These are phyloP conservation scores for Gymnopilus dilepis DNA, from an alignment of 768 basidiomycete species.

Conservation along the genomic window DNA sequence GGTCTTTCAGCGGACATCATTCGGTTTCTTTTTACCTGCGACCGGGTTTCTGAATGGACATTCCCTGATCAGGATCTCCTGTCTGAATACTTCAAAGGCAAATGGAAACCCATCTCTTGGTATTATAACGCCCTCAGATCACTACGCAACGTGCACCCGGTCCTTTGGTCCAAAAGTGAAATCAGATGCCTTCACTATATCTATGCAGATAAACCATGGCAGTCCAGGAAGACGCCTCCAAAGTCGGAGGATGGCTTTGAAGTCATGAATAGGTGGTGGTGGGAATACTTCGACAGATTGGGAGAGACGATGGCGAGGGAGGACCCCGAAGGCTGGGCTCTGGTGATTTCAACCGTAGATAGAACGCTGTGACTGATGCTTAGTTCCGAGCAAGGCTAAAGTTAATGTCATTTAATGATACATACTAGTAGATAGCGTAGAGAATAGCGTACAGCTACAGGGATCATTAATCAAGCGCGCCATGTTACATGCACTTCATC, in stretches of 20 bases:
- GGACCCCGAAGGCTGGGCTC: constrained; percentile 53
- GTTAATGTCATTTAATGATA: constrained; percentile 25
- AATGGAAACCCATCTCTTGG: constrained; percentile 82
- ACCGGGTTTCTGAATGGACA: constrained; percentile 45
- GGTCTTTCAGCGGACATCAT: constrained; percentile 57
- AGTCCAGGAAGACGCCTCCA: constrained; percentile 48
- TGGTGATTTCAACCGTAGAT: constrained; percentile 58
- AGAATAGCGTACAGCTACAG: constrained; percentile 13
- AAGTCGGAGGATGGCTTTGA: constrained; percentile 49
- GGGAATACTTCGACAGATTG: constrained; percentile 64
- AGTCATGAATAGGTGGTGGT: constrained; percentile 77
- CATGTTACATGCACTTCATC: constrained; percentile 94
- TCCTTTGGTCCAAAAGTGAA: constrained; percentile 85
- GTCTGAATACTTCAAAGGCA: constrained; percentile 76
- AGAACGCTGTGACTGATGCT: constrained; percentile 24
- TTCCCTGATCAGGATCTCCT: constrained; percentile 97
- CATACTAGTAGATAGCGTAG: constrained; percentile 13
- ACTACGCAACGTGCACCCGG: constrained; percentile 69
- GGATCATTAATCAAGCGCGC: constrained; percentile 56
- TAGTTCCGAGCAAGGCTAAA: constrained; percentile 16
- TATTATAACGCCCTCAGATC: constrained; percentile 94
- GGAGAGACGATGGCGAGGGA: constrained; percentile 46
- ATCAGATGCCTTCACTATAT: constrained; percentile 90
- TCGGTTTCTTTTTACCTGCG: constrained; percentile 55
- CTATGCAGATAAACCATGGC: constrained; percentile 87